Conservation (phyloP, 345 rosid species). For the Erodium maritimum region DNA sequence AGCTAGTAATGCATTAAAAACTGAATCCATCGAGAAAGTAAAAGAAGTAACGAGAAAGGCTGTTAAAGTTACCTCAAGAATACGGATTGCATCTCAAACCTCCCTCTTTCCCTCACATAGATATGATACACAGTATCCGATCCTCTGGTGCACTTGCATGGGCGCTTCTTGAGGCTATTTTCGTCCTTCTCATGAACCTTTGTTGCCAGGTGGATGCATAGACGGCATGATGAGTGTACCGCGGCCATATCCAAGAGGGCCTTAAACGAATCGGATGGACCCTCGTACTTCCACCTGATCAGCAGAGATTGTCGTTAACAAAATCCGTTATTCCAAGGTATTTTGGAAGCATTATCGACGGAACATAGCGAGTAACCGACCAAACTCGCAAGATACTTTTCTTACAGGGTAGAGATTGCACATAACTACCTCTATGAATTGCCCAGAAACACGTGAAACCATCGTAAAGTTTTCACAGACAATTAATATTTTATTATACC, state of each 20-base stretch:
- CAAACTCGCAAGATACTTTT: neutral
- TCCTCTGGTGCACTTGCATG: constrained; percentile 75
- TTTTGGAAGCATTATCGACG: neutral
- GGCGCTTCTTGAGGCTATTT: constrained; percentile 51
- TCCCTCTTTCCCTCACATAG: constrained; percentile 79
- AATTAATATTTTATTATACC: constrained; percentile 29
- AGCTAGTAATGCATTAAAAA: too few species aligned
- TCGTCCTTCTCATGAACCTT: constrained; percentile 62
- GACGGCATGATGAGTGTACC: constrained; percentile 95
- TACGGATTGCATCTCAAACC: constrained; percentile 69
- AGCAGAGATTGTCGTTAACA: constrained; percentile 3
- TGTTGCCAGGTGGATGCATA: constrained; percentile 83
- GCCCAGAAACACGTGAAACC: constrained; percentile 1
- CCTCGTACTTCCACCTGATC: constrained; percentile 84
- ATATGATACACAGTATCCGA: constrained; percentile 61
- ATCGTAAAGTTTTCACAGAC: neutral
- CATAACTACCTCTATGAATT: too few species aligned
- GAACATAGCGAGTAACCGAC: neutral
- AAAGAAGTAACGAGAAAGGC: neutral
- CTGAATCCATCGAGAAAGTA: neutral
- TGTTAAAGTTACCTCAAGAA: constrained; percentile 49
- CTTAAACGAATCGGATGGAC: constrained; percentile 87
- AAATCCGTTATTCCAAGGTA: neutral
- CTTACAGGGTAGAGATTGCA: neutral
- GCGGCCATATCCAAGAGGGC: constrained; percentile 97